Conservation (phyloP, 192 early-diverging fungal genomes). For the Entrophospora sp. region DNA sequence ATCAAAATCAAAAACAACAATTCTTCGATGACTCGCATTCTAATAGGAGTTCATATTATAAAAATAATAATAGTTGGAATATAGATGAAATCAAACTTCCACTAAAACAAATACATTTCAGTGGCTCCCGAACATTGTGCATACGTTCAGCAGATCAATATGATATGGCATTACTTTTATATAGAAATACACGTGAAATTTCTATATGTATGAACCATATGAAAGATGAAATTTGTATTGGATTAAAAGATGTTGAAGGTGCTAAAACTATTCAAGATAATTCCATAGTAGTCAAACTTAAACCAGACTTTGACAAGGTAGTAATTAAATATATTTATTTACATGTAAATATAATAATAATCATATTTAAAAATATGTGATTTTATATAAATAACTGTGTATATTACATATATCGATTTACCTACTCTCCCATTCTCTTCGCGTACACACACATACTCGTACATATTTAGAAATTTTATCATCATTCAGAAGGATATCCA, state of each 20-base stretch:
- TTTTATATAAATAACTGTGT: background rate
- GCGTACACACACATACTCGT: no score
- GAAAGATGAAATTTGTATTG: background rate
- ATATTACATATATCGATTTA: no score
- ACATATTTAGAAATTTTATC: background rate
- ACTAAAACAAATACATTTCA: background rate
- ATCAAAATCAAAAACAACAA: no score
- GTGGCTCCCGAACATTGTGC: no score
- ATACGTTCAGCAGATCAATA: background rate
- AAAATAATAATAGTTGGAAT: no score
- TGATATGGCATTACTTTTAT: background rate
- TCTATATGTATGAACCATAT: background rate
- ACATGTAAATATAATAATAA: background rate
- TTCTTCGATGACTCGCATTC: no score
- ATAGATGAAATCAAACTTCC: no score
- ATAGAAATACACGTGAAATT: background rate
- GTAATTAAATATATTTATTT: background rate
- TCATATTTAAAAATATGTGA: background rate
- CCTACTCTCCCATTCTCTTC: no score
- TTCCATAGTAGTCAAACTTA: background rate
- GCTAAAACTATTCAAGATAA: background rate
- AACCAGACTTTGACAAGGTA: background rate
- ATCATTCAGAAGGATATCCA: background rate
- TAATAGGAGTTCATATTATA: no score
- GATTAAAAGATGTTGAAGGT: background rate